phyloP scores from a whole-genome alignment of 1,284 basidiomycete species.

The Ganoderma leucocontextum region DNA sequence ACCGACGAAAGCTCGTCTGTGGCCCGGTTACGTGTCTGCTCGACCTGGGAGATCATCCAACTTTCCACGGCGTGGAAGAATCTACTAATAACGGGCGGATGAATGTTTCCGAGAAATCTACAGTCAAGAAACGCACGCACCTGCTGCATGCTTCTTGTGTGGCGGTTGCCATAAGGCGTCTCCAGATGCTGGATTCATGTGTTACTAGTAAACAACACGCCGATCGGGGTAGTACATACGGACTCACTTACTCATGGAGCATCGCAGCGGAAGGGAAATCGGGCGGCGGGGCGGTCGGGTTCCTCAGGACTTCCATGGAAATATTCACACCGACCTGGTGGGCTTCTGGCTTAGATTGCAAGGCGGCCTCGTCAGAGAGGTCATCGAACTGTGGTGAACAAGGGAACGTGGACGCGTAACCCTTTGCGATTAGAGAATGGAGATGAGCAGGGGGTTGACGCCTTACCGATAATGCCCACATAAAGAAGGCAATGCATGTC shows the following conservation, averaged over 20 bases:
- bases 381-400: conserved; percentile 47
- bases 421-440: too few species aligned
- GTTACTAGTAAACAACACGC: conserved; percentile 11
- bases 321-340: conserved; percentile 47
- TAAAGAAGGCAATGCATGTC: conserved; percentile 54
- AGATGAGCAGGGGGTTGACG: too few species aligned
- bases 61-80: conserved; percentile 49
- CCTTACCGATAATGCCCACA: conserved; percentile 55
- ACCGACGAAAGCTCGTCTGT: conserved; percentile 49
- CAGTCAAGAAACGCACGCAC: conserved; percentile 31
- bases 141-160: conserved; percentile 48
- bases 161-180: conserved; percentile 48
- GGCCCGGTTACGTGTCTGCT: conserved; percentile 49
- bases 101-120: neutral
- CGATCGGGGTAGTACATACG: neutral
- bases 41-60: conserved; percentile 50
- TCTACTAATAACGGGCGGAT: conserved; percentile 33
- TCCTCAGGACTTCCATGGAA: conserved; percentile 39
- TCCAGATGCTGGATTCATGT: conserved; percentile 43
- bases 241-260: conserved; percentile 51
- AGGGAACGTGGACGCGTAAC: neutral
- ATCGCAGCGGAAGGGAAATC: conserved; percentile 51
- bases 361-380: conserved; percentile 51
- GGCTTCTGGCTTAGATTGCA: conserved; percentile 49
- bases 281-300: conserved; percentile 45